Evolutionary conservation across 2,329 filamentous ascomycete species (phyloP), one percentile per base, ranked within the genome.

Genomic region (Arthrinium puccinioides): DNA sequence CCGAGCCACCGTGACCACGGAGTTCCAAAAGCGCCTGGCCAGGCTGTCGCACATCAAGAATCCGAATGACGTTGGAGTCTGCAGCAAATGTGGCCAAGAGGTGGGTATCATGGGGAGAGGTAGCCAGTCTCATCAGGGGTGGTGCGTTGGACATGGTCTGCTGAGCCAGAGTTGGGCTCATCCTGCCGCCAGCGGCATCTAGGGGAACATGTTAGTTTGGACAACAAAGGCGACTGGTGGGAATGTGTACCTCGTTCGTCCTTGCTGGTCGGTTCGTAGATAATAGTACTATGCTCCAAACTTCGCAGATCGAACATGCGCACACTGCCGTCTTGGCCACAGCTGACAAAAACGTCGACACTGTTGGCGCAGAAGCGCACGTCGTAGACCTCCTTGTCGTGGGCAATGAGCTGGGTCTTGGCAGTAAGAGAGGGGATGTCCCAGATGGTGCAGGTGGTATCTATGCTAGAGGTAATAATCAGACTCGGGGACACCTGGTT

Each of bases 371-470:
- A 98, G 64, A 98, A 98, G 15, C 92, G 82, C 32, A 98, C 92
- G 58, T 98, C 92, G 54, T 95, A 98, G 6, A 98, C 92, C 62
- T 98, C 92, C 62, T 97, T 97, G 65, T 98, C 92, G 60, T 98
- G 92, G 15, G 92, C 92, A 62, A 98, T 98, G 31, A 98, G 70
- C 60, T 98, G 92, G 2, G 92, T 98, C 66, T 98, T 98, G 36
- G 92, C 92, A 1, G 92, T 98, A 44, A 98, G 70, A 1, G 92
- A 96, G 4, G 92, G 92, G 39, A 98, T 98, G 59, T 98, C 92
- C 92, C 92, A 98, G 48, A 98, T 98, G 5, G 92, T 98, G 64
- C 92, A 98, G 6, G 92, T 98, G 2, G 92, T 98, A 57, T 98
- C 92, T 54, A 98, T 98, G 59, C 89, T 97, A 4, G 89, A 96